Conservation (phyloP, 1,139 yeast genomes). For the Fermentozyma sake region DNA sequence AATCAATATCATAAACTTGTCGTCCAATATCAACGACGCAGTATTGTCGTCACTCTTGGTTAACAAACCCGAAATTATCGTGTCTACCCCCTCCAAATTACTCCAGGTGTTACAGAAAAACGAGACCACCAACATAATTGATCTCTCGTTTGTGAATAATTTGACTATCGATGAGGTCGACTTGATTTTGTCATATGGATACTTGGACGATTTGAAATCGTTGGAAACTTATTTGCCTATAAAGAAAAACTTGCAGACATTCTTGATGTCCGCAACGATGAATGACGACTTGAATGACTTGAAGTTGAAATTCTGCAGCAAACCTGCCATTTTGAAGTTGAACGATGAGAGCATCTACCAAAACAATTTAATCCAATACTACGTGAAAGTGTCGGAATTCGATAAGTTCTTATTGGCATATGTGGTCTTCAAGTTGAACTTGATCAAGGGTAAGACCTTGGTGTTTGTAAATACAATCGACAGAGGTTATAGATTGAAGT, state of each 20-base stretch:
- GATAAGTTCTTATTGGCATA: conserved; percentile 89
- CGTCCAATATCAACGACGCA: conserved; percentile 67
- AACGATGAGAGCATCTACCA: conserved; percentile 59
- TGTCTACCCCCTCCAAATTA: conserved; percentile 85
- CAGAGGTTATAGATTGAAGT: conserved; percentile 87
- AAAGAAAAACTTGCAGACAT: conserved; percentile 77
- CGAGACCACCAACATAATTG: conserved; percentile 33
- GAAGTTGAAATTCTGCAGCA: conserved; percentile 74
- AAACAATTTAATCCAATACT: conserved; percentile 73
- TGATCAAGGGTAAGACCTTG: conserved; percentile 88
- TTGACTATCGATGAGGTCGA: conserved; percentile 96
- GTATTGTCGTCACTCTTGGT: conserved; percentile 67
- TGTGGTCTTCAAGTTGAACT: conserved; percentile 82
- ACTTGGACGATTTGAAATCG: conserved; percentile 73
- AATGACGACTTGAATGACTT: conserved; percentile 79
- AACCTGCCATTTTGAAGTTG: conserved; percentile 78
- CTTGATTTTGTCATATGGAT: conserved; percentile 84
- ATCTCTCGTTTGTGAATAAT: conserved; percentile 54
- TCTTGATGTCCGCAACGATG: conserved; percentile 94
- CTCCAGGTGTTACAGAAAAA: conserved; percentile 53
- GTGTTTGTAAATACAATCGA: conserved; percentile 92
- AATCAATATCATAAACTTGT: conserved; percentile 66
- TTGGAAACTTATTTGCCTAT: conserved; percentile 63
- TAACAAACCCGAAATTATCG: conserved; percentile 74
- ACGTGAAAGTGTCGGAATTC: conserved; percentile 80